phyloP scores from a whole-genome alignment of 495 filamentous ascomycete genomes.

The Articulospora tetracladia region DNA sequence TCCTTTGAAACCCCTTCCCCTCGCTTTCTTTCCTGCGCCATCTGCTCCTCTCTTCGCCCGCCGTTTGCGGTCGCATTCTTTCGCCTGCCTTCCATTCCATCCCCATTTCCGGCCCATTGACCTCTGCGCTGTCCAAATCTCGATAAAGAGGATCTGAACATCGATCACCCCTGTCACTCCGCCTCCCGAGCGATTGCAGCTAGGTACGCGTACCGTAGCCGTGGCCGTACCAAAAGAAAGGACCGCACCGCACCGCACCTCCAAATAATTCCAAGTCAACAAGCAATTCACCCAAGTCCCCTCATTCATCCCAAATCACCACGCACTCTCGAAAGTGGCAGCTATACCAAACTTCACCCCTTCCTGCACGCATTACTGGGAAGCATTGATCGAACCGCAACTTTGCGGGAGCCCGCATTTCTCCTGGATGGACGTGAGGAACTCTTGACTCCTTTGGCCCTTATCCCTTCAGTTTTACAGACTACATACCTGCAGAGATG shows the following conservation, averaged over 20 bases:
- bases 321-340: background rate
- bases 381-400: background rate
- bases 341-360: background rate
- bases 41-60: background rate
- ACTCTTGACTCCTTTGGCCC: constrained; percentile 11
- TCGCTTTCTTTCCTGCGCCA: background rate
- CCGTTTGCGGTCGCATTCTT: background rate
- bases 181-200: background rate
- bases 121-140: background rate
- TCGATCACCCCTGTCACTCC: background rate
- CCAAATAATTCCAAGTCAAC: constrained; percentile 9
- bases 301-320: background rate
- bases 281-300: background rate
- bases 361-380: background rate
- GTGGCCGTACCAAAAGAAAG: background rate
- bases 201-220: background rate
- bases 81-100: background rate
- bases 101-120: background rate
- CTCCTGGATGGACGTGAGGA: constrained; percentile 19
- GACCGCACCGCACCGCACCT: background rate
- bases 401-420: constrained; percentile 8
- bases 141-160: background rate
- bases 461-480: background rate
- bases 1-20: background rate
- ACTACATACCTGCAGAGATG: constrained; percentile 9